A percentile compares a stretch with the other conserved stretches of the same genome.
These are phyloP conservation scores for Lentinula sp. DNA, from an alignment of 768 basidiomycete genomes.

Conservation along the genomic window DNA sequence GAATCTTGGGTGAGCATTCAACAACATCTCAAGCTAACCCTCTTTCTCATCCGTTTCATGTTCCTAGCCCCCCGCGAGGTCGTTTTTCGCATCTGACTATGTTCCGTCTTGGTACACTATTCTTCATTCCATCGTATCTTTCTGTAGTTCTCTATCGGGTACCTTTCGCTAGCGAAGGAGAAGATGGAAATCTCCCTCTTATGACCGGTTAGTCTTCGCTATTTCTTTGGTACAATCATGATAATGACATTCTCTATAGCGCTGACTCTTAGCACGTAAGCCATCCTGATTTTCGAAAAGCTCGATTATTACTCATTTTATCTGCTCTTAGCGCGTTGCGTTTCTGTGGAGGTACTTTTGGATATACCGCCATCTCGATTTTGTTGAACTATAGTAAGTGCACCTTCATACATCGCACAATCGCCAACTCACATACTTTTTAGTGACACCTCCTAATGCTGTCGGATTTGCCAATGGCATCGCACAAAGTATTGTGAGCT, in stretches of 20 bases:
- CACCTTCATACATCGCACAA: neutral
- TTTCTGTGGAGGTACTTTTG: constrained; percentile 84
- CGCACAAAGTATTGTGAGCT: constrained; percentile 91
- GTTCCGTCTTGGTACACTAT: constrained; percentile 81
- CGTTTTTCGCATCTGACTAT: constrained; percentile 82
- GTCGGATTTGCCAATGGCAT: constrained; percentile 93
- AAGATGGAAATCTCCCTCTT: constrained; percentile 69
- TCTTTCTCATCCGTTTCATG: neutral
- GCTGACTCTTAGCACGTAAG: constrained; percentile 78
- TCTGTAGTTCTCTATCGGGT: constrained; percentile 67
- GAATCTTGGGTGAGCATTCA: constrained; percentile 52
- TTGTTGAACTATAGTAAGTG: constrained; percentile 78
- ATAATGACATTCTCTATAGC: constrained; percentile 31
- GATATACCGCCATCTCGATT: constrained; percentile 87
- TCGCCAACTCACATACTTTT: constrained; percentile 8
- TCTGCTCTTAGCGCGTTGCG: constrained; percentile 59
- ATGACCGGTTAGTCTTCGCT: constrained; percentile 61
- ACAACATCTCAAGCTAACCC: neutral
- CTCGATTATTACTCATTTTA: neutral
- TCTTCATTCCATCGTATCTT: constrained; percentile 90
- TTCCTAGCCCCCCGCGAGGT: constrained; percentile 64
- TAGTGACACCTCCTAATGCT: constrained; percentile 87
- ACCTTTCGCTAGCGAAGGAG: constrained; percentile 59
- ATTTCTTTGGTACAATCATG: constrained; percentile 5
- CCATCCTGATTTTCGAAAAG: constrained; percentile 11